phyloP scores from a whole-genome alignment of 305 asterid species.

The Fraxinus xanthoxyloides region DNA sequence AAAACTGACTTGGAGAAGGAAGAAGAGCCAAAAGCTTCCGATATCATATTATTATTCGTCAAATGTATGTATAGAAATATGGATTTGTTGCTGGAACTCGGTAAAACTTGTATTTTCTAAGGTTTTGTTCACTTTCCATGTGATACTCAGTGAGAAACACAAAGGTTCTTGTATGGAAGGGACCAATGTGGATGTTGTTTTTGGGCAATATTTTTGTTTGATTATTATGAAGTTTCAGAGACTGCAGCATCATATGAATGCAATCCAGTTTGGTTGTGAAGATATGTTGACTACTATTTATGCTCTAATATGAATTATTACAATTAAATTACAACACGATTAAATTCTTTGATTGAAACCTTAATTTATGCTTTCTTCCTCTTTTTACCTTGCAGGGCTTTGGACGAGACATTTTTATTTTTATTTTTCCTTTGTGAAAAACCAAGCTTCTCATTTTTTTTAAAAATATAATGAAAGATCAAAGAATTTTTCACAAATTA shows the following conservation, averaged over 20 bases:
- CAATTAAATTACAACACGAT: not conserved
- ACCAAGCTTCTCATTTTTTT: constrained; percentile 69
- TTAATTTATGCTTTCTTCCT: not conserved
- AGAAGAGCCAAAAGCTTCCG: too few relatives aligned
- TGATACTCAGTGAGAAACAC: too few relatives aligned
- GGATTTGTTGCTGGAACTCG: not conserved
- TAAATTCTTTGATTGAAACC: not conserved
- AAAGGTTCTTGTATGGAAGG: not conserved
- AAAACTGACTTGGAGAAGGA: not conserved
- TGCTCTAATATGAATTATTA: not conserved
- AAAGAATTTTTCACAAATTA: constrained; percentile 74
- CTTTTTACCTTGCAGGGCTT: too few relatives aligned
- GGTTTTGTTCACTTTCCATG: not conserved
- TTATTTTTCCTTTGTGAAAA: constrained; percentile 45
- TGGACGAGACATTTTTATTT: not conserved
- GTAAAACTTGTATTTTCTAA: not conserved
- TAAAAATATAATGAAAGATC: constrained; percentile 91
- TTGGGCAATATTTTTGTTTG: not conserved
- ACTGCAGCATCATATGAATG: not conserved
- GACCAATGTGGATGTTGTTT: not conserved
- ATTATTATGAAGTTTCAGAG: not conserved
- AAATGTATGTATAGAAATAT: not conserved
- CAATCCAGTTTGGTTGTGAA: not conserved
- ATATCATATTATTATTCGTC: too few relatives aligned
- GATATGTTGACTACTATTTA: not conserved